Evolutionary conservation across 2,329 filamentous ascomycete species (phyloP).

Genomic region (Xylariomycetidae sp.): DNA sequence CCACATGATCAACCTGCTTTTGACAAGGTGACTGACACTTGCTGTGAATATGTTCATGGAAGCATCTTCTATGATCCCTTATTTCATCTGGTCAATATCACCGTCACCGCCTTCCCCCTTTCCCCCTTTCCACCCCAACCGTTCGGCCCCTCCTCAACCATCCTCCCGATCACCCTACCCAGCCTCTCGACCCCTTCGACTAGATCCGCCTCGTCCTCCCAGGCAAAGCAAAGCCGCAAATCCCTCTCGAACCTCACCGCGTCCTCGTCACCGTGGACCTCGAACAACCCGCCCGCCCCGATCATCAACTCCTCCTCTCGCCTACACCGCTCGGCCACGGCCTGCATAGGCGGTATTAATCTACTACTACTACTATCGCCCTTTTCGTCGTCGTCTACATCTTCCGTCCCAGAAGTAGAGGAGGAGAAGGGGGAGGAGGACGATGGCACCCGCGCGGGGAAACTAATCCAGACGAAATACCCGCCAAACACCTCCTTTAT

Average conservation of each 20-base stretch:
- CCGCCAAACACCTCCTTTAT: slow-evolving; percentile 59
- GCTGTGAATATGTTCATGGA: too few relatives aligned
- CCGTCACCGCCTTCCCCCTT: neutral
- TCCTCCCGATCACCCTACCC: slow-evolving; percentile 34
- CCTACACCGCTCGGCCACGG: slow-evolving; percentile 53
- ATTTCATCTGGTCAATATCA: neutral
- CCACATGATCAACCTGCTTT: too few relatives aligned
- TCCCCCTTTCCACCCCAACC: slow-evolving; percentile 4
- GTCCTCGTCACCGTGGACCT: slow-evolving; percentile 54
- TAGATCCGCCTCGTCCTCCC: slow-evolving; percentile 63
- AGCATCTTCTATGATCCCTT: neutral
- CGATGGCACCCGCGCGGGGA: slow-evolving; percentile 52
- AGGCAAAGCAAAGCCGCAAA: slow-evolving; percentile 67
- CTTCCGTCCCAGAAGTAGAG: too few relatives aligned
- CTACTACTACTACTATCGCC: neutral
- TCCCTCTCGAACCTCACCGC: slow-evolving; percentile 52
- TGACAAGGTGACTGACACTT: too few relatives aligned
- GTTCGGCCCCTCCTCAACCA: slow-evolving; percentile 14
- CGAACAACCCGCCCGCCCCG: slow-evolving; percentile 66
- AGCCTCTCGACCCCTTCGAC: slow-evolving; percentile 64
- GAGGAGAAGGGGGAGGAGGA: too few relatives aligned
- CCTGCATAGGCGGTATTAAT: slow-evolving; percentile 42
- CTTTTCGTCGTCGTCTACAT: too few relatives aligned
- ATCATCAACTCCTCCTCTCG: slow-evolving; percentile 63
- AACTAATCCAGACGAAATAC: slow-evolving; percentile 78